Conservation (phyloP, 257 asterid species). For the Leptodermis oblonga region DNA sequence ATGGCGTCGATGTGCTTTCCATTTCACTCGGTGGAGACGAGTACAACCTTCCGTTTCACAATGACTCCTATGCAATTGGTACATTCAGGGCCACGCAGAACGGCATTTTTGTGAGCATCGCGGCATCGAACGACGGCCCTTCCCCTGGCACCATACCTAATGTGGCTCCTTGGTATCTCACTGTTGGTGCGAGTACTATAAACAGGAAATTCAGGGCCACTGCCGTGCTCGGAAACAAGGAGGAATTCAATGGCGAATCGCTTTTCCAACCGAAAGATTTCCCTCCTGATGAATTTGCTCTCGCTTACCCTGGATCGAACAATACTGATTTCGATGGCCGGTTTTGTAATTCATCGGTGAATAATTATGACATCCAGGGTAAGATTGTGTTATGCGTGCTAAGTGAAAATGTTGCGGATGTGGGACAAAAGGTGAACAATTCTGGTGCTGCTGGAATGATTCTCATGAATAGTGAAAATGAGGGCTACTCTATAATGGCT, state of each 20-base stretch:
- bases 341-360: constrained; percentile 23
- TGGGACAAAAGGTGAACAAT: constrained; percentile 35
- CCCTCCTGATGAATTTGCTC: constrained; percentile 16
- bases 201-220: constrained; percentile 35
- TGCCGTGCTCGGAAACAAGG: constrained; percentile 32
- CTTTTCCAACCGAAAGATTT: constrained; percentile 31
- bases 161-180: constrained; percentile 48
- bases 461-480: background rate
- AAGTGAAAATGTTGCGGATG: constrained; percentile 8
- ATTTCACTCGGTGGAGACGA: constrained; percentile 33
- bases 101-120: constrained; percentile 43
- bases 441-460: constrained; percentile 53
- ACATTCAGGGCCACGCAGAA: constrained; percentile 39
- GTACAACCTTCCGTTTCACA: background rate
- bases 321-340: constrained; percentile 6
- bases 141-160: background rate
- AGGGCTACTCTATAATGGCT: constrained; percentile 21
- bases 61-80: constrained; percentile 26
- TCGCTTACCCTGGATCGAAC: constrained; percentile 27
- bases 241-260: constrained; percentile 28
- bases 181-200: constrained; percentile 46
- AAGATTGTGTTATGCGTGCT: constrained; percentile 37
- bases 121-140: constrained; percentile 38
- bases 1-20: constrained; percentile 35
- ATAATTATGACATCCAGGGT: constrained; percentile 28